These are phyloP conservation scores for Hymenoscyphus fructigenus DNA, from an alignment of 2,329 filamentous ascomycete genomes.

Conservation along the genomic window DNA sequence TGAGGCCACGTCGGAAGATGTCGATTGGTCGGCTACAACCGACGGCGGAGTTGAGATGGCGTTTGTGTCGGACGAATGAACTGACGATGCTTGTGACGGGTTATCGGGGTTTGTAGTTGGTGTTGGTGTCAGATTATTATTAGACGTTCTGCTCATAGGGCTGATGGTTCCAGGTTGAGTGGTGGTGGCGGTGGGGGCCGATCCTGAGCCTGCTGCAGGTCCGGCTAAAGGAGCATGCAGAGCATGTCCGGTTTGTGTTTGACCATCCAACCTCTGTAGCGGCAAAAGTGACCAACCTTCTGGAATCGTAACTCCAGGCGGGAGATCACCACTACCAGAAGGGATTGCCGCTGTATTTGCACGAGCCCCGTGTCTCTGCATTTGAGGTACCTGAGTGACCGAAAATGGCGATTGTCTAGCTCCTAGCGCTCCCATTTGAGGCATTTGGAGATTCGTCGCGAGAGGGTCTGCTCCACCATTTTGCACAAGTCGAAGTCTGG, in stretches of 20 bases:
- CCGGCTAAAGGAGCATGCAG: conserved; percentile 18
- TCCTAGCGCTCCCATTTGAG: conserved; percentile 20
- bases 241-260: conserved; percentile 15
- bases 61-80: conserved; percentile 31
- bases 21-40: conserved; percentile 27
- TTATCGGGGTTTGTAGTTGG: conserved; percentile 26
- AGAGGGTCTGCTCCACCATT: conserved; percentile 25
- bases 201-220: conserved; percentile 25
- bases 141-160: conserved; percentile 29
- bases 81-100: conserved; percentile 27
- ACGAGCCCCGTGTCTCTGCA: conserved; percentile 47
- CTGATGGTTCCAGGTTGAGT: conserved; percentile 25
- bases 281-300: conserved; percentile 65
- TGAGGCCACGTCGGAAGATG: conserved; percentile 13
- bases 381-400: conserved; percentile 17
- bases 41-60: conserved; percentile 29
- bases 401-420: conserved; percentile 11
- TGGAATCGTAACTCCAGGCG: conserved; percentile 62
- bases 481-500: conserved; percentile 53
- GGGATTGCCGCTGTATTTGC: conserved; percentile 52
- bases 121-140: conserved; percentile 31
- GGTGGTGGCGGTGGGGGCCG: conserved; percentile 29
- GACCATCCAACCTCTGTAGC: conserved; percentile 47
- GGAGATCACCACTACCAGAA: conserved; percentile 59
- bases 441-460: conserved; percentile 31